Percentiles rank a stretch among this genome's conserved stretches.
phyloP scores from a whole-genome alignment of 257 asterid species.

The Salvia miltiorrhiza region DNA sequence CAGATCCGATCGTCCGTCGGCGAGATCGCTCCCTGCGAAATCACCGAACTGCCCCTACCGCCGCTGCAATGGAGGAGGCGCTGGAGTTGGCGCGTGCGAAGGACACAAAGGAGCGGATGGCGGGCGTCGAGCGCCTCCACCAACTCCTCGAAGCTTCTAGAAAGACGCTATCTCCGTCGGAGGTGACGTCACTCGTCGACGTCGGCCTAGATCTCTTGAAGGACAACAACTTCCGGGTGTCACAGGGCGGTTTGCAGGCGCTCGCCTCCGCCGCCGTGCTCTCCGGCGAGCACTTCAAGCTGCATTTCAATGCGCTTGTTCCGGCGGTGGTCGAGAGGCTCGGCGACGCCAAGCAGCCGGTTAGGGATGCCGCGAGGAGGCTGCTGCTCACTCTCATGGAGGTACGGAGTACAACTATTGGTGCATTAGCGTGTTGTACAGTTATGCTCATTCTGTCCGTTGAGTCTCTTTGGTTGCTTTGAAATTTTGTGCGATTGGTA shows the following conservation, averaged over 20 bases:
- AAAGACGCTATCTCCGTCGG: slow-evolving; percentile 66
- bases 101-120: slow-evolving; percentile 99
- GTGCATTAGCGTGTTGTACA: slow-evolving; percentile 14
- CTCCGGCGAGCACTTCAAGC: slow-evolving; percentile 96
- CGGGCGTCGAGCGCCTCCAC: slow-evolving; percentile 94
- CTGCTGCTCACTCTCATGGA: slow-evolving; percentile 92
- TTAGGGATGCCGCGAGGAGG: slow-evolving; percentile 86
- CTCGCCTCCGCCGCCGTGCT: slow-evolving; percentile 94
- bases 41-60: slow-evolving; percentile 14
- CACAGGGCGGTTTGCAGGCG: slow-evolving; percentile 95
- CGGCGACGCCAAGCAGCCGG: slow-evolving; percentile 95
- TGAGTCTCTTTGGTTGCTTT: slow-evolving; percentile 13
- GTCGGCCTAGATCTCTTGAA: slow-evolving; percentile 92
- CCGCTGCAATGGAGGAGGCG: slow-evolving; percentile 85
- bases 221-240: slow-evolving; percentile 90
- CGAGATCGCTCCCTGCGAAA: slow-evolving; percentile 26
- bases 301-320: slow-evolving; percentile 87
- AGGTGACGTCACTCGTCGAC: slow-evolving; percentile 85
- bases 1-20: slow-evolving; percentile 53
- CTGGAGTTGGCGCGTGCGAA: slow-evolving; percentile 89
- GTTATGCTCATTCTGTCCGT: neutral
- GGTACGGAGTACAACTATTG: slow-evolving; percentile 38
- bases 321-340: slow-evolving; percentile 95
- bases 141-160: slow-evolving; percentile 89
- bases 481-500: neutral